phyloP scores from a whole-genome alignment of 2,329 filamentous ascomycete species.

The Cercospora sp. region DNA sequence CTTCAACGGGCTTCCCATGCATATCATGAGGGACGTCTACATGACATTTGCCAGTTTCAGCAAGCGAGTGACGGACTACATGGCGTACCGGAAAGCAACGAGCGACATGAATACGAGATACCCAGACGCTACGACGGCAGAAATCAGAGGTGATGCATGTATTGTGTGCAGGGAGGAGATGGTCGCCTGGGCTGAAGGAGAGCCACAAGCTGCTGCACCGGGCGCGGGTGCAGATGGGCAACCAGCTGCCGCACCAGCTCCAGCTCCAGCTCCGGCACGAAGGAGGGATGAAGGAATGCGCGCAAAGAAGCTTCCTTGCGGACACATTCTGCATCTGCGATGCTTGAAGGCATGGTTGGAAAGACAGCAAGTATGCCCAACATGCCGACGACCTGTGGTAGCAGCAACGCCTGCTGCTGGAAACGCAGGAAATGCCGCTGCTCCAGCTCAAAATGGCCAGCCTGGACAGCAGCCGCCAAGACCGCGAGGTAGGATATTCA shows the following conservation, averaged over 20 bases:
- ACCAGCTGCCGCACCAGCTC: conserved; percentile 1
- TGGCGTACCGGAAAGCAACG: conserved; percentile 88
- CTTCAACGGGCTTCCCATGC: conserved; percentile 94
- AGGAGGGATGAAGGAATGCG: conserved; percentile 76
- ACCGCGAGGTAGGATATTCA: conserved; percentile 55
- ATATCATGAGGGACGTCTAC: conserved; percentile 94
- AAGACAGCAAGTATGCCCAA: conserved; percentile 94
- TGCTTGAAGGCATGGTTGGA: conserved; percentile 97
- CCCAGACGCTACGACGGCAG: conserved; percentile 83
- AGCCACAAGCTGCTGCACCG: conserved; percentile 36
- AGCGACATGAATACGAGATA: conserved; percentile 90
- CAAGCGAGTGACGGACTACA: conserved; percentile 82
- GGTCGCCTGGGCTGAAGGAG: conserved; percentile 65
- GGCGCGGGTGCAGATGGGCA: conserved; percentile 5
- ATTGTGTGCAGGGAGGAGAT: conserved; percentile 98
- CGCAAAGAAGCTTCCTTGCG: conserved; percentile 94
- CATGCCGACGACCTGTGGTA: conserved; percentile 77
- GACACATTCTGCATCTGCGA: conserved; percentile 90
- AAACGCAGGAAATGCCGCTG: conserved; percentile 23
- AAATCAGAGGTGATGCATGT: conserved; percentile 84
- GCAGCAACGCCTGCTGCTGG: conserved; percentile 24
- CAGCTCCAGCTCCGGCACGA: conserved; percentile 32
- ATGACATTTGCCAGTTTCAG: conserved; percentile 90
- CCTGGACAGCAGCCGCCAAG: conserved; percentile 39
- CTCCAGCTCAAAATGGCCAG: conserved; percentile 25